Evolutionary conservation across 768 basidiomycete genomes (phyloP).

Genomic region (Termitomyces sp.): DNA sequence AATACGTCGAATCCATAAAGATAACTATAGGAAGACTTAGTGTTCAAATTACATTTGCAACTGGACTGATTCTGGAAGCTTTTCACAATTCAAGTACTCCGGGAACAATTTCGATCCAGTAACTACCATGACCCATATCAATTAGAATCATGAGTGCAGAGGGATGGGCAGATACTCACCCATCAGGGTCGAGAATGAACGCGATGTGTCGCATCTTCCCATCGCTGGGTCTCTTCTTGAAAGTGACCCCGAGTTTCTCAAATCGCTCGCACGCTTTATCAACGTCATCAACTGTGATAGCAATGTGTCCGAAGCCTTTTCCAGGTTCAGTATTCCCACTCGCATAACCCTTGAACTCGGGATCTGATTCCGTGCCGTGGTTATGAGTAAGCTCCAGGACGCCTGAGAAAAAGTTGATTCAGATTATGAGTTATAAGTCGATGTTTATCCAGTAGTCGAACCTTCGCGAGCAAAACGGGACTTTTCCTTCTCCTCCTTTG

Average conservation of each 20-base stretch:
- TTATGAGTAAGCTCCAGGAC: slow-evolving; percentile 86
- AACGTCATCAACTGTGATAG: slow-evolving; percentile 80
- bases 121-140: slow-evolving; percentile 28
- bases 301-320: slow-evolving; percentile 84
- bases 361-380: slow-evolving; percentile 84
- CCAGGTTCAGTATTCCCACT: slow-evolving; percentile 85
- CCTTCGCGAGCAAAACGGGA: slow-evolving; percentile 65
- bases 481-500: slow-evolving; percentile 49
- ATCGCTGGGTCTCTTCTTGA: slow-evolving; percentile 85
- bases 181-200: slow-evolving; percentile 83
- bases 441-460: slow-evolving; percentile 16
- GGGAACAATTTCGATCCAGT: slow-evolving; percentile 60
- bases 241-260: slow-evolving; percentile 72
- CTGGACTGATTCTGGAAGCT: not conserved
- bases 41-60: too few relatives aligned
- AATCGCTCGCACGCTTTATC: slow-evolving; percentile 82
- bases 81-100: slow-evolving; percentile 20
- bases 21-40: not conserved
- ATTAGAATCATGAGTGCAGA: not conserved
- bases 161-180: slow-evolving; percentile 34
- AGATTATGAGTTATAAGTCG: not conserved
- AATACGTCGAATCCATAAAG: too few relatives aligned
- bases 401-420: slow-evolving; percentile 33
- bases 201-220: slow-evolving; percentile 86
- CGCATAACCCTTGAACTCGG: slow-evolving; percentile 76